Conservation (phyloP, 352 stramenopile genomes). For the Phytophthora sansomeana region DNA sequence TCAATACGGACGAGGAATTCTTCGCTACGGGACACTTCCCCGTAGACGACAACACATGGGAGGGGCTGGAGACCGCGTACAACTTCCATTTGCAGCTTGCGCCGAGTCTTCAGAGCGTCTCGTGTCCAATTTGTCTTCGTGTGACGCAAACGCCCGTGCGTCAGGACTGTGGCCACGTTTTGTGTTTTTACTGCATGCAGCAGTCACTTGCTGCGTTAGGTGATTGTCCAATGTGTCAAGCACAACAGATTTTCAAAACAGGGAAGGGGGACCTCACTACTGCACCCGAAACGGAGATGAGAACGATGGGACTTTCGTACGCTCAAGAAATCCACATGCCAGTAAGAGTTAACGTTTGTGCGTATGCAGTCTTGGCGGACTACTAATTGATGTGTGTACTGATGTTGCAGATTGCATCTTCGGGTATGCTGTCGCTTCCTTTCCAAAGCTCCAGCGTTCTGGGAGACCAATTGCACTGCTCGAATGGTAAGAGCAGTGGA, state of each 20-base stretch:
- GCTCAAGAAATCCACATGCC: conserved; percentile 30
- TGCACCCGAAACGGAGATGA: conserved; percentile 19
- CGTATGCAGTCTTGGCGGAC: not conserved
- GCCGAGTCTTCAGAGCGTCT: conserved; percentile 14
- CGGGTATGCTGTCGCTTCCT: conserved; percentile 11
- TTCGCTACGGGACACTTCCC: conserved; percentile 21
- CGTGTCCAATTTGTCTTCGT: conserved; percentile 61
- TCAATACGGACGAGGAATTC: conserved; percentile 27
- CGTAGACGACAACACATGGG: conserved; percentile 30
- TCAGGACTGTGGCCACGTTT: conserved; percentile 62
- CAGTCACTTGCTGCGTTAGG: conserved; percentile 50
- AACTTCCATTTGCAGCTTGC: conserved; percentile 46
- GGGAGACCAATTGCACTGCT: conserved; percentile 24
- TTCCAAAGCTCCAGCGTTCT: conserved; percentile 18
- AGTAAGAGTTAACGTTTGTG: conserved; percentile 11
- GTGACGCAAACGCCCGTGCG: conserved; percentile 47
- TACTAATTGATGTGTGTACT: conserved; percentile 7
- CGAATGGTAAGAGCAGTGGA: not conserved
- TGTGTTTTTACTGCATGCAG: conserved; percentile 62
- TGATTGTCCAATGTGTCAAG: conserved; percentile 57
- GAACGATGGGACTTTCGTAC: conserved; percentile 29
- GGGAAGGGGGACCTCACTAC: conserved; percentile 14
- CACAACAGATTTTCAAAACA: conserved; percentile 55
- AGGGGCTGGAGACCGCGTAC: conserved; percentile 30
- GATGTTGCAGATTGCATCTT: conserved; percentile 16